These are phyloP conservation scores for Solanum chilense DNA, from an alignment of 257 asterid species.

Conservation along the genomic window DNA sequence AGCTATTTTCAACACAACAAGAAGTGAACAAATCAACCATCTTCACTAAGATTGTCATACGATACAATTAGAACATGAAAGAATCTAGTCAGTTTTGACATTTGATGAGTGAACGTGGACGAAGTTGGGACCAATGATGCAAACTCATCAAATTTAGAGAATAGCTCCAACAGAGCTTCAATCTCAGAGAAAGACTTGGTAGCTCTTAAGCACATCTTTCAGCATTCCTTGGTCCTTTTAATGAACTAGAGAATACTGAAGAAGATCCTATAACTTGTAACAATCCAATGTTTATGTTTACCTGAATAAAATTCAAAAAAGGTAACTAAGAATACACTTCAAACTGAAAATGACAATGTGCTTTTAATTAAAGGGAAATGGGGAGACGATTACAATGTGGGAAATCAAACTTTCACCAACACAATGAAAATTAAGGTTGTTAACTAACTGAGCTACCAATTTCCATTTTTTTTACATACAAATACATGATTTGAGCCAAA, in stretches of 20 bases:
- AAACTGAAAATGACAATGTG: background rate
- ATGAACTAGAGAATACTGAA: constrained; percentile 16
- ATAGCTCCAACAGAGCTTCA: constrained; percentile 30
- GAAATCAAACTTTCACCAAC: too few relatives aligned
- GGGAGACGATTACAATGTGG: too few relatives aligned
- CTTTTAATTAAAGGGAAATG: background rate
- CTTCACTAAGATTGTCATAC: constrained; percentile 38
- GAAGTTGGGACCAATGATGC: constrained; percentile 4
- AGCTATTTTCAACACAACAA: background rate
- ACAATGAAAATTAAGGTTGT: too few relatives aligned
- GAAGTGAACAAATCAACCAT: constrained; percentile 34
- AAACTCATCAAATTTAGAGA: constrained; percentile 30
- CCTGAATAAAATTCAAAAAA: background rate
- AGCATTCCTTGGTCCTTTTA: constrained; percentile 61
- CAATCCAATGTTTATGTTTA: background rate
- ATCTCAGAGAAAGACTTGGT: constrained; percentile 24
- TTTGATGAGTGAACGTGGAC: background rate
- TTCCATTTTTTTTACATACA: too few relatives aligned
- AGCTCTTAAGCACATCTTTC: constrained; percentile 61
- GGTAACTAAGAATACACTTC: background rate
- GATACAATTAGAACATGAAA: constrained; percentile 12
- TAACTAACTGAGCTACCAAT: too few relatives aligned
- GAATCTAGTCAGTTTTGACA: background rate
- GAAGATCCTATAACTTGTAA: background rate
- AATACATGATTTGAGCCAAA: too few relatives aligned